phyloP scores from a whole-genome alignment of 1,284 basidiomycete species.

The Erythrobasidium hasegawianum region DNA sequence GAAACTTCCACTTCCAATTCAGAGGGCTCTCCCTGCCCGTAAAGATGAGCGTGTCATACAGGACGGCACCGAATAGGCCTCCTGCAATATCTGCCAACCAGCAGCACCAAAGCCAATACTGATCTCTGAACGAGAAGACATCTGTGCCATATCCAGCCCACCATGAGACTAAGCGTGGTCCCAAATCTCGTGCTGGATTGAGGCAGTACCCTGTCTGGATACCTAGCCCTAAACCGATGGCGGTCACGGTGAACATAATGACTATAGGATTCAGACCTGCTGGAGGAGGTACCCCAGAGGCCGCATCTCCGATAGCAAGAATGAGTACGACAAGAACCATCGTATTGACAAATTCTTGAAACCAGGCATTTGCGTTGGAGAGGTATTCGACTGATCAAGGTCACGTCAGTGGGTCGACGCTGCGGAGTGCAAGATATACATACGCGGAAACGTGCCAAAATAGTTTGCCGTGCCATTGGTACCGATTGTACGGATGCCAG shows the following conservation, averaged over 20 bases:
- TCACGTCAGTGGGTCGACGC: background rate
- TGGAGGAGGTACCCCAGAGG: conserved; percentile 49
- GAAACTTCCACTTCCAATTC: background rate
- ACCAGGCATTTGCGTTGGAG: conserved; percentile 20
- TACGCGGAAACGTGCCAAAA: conserved; percentile 20
- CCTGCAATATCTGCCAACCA: conserved; percentile 43
- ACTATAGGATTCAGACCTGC: conserved; percentile 57
- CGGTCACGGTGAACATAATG: conserved; percentile 59
- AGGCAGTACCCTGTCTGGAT: conserved; percentile 62
- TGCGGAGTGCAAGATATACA: background rate
- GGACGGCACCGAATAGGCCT: conserved; percentile 46
- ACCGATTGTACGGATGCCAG: conserved; percentile 59
- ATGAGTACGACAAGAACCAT: conserved; percentile 20
- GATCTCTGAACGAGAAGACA: conserved; percentile 48
- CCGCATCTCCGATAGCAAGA: conserved; percentile 27
- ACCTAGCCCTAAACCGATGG: conserved; percentile 57
- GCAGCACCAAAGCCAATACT: conserved; percentile 75
- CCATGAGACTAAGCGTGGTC: conserved; percentile 60
- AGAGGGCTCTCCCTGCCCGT: background rate
- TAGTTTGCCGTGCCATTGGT: conserved; percentile 56
- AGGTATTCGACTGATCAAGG: conserved; percentile 1
- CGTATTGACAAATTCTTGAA: conserved; percentile 29
- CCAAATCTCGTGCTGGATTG: conserved; percentile 64
- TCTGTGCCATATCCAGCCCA: conserved; percentile 60
- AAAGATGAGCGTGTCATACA: conserved; percentile 49